phyloP scores from a whole-genome alignment of 805 yeast genomes.

The Monosporozyma solicola region DNA sequence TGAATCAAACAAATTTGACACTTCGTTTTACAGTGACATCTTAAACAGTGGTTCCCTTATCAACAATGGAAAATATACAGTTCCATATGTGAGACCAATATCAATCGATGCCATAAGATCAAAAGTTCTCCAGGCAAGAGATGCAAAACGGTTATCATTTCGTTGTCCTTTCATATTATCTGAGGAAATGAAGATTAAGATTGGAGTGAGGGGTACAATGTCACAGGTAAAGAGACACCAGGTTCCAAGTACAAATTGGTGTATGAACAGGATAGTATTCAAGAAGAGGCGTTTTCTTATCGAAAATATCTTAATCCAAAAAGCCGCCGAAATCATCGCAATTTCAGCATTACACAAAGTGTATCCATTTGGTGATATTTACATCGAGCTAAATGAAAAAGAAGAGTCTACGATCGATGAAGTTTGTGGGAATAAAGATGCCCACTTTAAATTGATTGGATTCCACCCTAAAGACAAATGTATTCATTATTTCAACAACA shows the following conservation, averaged over 20 bases:
- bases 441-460: slow-evolving; percentile 59
- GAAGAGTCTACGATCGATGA: background rate
- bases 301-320: slow-evolving; percentile 32
- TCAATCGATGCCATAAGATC: slow-evolving; percentile 36
- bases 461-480: slow-evolving; percentile 41
- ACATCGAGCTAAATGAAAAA: slow-evolving; percentile 34
- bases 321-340: slow-evolving; percentile 39
- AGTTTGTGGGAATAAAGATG: slow-evolving; percentile 12
- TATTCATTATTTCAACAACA: slow-evolving; percentile 43
- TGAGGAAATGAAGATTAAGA: slow-evolving; percentile 36
- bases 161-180: slow-evolving; percentile 51
- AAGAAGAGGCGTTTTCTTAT: slow-evolving; percentile 43
- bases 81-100: slow-evolving; percentile 37
- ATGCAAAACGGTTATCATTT: slow-evolving; percentile 55
- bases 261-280: slow-evolving; percentile 43
- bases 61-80: slow-evolving; percentile 22
- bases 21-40: slow-evolving; percentile 44
- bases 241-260: slow-evolving; percentile 41
- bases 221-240: slow-evolving; percentile 47
- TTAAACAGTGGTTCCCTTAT: slow-evolving; percentile 27
- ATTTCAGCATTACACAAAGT: slow-evolving; percentile 30
- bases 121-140: slow-evolving; percentile 47
- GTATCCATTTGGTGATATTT: slow-evolving; percentile 40
- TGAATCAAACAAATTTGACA: slow-evolving; percentile 33
- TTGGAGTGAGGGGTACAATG: slow-evolving; percentile 67